Evolutionary conservation across 169 alveolate species (phyloP).

Genomic region (Cryptosporidium xiaoi): DNA sequence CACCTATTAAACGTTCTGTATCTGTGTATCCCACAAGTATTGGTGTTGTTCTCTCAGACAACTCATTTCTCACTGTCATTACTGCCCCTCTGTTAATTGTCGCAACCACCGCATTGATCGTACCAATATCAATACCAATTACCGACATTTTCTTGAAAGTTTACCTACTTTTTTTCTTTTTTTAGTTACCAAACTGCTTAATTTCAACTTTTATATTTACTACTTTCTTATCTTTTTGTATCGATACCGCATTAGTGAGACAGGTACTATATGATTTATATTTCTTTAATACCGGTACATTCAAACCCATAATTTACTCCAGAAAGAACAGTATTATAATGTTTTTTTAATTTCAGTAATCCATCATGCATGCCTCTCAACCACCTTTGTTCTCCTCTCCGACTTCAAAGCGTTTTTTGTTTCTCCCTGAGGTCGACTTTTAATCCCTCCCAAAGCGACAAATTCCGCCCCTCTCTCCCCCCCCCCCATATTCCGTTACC

Average conservation of each 20-base stretch:
- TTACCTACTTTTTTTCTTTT: neutral
- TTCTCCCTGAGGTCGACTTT: too few relatives aligned
- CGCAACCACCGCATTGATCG: conserved; percentile 94
- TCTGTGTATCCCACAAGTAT: conserved; percentile 90
- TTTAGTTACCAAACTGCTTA: neutral
- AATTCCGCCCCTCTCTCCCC: too few relatives aligned
- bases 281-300: conserved; percentile 8
- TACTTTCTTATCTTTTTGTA: neutral
- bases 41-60: conserved; percentile 95
- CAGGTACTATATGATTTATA: conserved; percentile 8
- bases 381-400: too few relatives aligned
- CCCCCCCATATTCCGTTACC: too few relatives aligned
- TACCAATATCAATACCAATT: conserved; percentile 97
- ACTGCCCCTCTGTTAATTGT: conserved; percentile 95
- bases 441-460: too few relatives aligned
- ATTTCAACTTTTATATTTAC: neutral
- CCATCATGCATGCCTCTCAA: too few relatives aligned
- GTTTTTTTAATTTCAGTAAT: too few relatives aligned
- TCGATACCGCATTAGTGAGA: conserved; percentile 51
- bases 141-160: conserved; percentile 82
- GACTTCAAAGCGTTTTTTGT: too few relatives aligned
- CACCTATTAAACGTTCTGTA: conserved; percentile 94
- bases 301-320: too few relatives aligned
- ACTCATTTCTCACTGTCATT: conserved; percentile 93
- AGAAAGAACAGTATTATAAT: too few relatives aligned